Evolutionary conservation across 768 basidiomycete genomes (phyloP), one percentile per base, ranked within the genome.

Genomic region (Baorangia bicolor): DNA sequence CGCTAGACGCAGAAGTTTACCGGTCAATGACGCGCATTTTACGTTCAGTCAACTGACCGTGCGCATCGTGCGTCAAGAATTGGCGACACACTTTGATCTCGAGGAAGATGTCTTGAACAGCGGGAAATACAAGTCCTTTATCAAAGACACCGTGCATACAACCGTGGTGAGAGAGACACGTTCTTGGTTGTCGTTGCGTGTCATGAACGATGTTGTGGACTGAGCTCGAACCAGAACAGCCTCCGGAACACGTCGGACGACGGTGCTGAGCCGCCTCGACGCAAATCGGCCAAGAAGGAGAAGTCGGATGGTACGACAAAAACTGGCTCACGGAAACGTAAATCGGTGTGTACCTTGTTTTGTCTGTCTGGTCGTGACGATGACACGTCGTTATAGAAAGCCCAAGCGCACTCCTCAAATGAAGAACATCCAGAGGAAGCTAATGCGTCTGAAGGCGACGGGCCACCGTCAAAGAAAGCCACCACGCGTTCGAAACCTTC

Each of bases 31-130:
- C 48, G 46, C 27, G 9, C 39, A 14, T 35, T 14, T 46, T 41
- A 53, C 38, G 21, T 61, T 3, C 30, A 70, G 69, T 30, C 43
- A 72, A 53, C 53, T 74, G 27, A 86, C 85, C 2, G 75, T 75
- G 16, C 79, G 80, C 23, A 72, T 78, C 13, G 74, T 87, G 25
- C 79, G 86, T 13, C 66, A 71, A 52, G 63, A 74, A n/a, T 49
- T 87, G 1, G 86, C 86, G 68, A 61, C 71, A 25, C 60, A 73
- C 23, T 73, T 85, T 41, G 54, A 60, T 4, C 66, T 88, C n/a
- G 73, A 75, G 10, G 59, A 69, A 6, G 81, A 80, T 0, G 63
- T 71, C 3, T 67, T 88, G 38, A 76, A 78, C 28, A 61, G 56
- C 27, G 64, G 71, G 20, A 71, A 77, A 45, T 82, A 78, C 69